Base-by-base conservation (phyloP, 192 early-diverging fungal genomes). In the Dissophora ornata region DNA sequence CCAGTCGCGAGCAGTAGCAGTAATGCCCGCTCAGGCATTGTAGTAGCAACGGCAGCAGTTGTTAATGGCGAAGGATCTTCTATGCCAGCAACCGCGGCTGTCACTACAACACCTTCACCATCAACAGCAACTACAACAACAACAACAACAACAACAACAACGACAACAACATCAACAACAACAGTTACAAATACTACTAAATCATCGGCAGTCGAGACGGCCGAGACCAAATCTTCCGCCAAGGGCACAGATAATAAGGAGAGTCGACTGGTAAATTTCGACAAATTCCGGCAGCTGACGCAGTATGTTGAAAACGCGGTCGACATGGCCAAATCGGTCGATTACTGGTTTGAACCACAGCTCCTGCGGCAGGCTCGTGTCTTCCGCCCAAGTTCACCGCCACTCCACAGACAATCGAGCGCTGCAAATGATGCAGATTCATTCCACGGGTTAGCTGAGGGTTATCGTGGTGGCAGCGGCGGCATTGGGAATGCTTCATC, bases 311-410 rank as follows among this genome's bases (percentile, higher is more conserved):
- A 69, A 40, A 71, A 81, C 16, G 47, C 59, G 0, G 78, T 83
- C 6, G 55, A 83, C 29, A 30, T 51, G 45, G 67, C 71, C 16
- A 75, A 69, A 11, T 61, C 49, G 1, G 71, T 68, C 45, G 75
- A 83, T 21, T 85, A 85, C 34, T 77, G 59, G n/a, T 85, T 85
- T 68, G 82, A 82, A 13, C 62, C 55, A 16, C 67, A 81, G 30
- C 69, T 83, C 28, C 29, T 77, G 28, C 65, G 64, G 2, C 73
- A 77, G 21, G 73, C 73, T 24, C 63, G 64, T 9, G 64, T 77
- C n/a, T 77, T 77, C n/a, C 57, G 65, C 5, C 73, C 73, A 10
- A 67, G 48, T 0, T 67, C 71, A 6, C 62, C 70, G 6, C 42
- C 55, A 11, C 11, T 42, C 12, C 36, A 38, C 13, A 13, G 24